Base-by-base conservation (phyloP, 306 rosid genomes). In the Inga leiocalycina region DNA sequence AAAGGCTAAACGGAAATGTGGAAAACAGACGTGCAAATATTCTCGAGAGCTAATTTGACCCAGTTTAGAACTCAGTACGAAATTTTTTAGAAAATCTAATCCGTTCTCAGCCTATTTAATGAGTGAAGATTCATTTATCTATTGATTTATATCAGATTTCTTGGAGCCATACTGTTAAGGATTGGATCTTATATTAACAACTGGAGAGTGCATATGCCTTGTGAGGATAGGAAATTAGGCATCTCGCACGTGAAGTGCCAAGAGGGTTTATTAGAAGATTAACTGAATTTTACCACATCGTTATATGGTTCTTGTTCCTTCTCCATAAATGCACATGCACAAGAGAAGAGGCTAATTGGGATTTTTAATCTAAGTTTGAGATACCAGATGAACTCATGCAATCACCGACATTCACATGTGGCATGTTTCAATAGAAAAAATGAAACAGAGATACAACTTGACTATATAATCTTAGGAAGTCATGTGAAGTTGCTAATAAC, bases 401-500 rank as follows among this genome's bases (percentile, higher is more conserved):
- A 73, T 46, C 77, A 43, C 41, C 64, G 67, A 71, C 68, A 30
- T 44, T 19, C 64, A 80, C 57, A 68, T 66, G 41, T 4, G 41
- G 34, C 66, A 44, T 54, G 46, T 34, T 57, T 32, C 56, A 68
- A 43, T 48, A n/a, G 39, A 37, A 70, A 64, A 34, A 64, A 43
- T 35, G 20, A 11, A 34, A 54, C 54, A 13, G n/a, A 37, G 52
- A 41, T 35, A 78, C 74, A 69, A 32, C 32, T 64, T 54, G 44
- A 79, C 59, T 71, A 22, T 14, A 79, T 17, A 79, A 15, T 61
- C 54, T 43, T 30, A 43, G 78, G 34, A 57, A 59, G 75, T 84
- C 71, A 82, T 37, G 34, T 37, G 30, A 54, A 73, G 19, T 56
- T 24, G 72, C 20, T 62, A 41, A 27, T 84, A 83, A 76, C 83